Base-by-base conservation (phyloP, 495 filamentous ascomycete genomes). In the Xanthoparmelia taractica region DNA sequence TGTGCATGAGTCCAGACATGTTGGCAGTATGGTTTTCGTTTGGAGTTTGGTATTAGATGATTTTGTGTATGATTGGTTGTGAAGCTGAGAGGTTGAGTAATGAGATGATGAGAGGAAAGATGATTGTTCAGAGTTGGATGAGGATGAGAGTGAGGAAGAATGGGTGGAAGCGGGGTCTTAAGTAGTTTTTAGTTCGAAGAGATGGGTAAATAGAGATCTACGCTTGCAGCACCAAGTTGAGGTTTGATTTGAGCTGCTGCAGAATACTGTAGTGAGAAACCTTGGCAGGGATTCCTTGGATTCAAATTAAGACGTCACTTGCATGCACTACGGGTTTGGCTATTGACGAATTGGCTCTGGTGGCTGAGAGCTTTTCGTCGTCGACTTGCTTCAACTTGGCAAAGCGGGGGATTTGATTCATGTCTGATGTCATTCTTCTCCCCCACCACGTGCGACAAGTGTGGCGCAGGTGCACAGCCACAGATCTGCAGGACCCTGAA, bases 1-100 rank as follows among this genome's bases (percentile, higher is more conserved):
- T 91, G 78, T 90, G 81, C 68, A 89, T 72, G 65, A 91, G 73
- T 64, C 77, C 73, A 31, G 85, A 87, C 87, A 90, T 90, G 69
- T 67, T 85, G 77, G 67, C 43, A 40, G 34, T 31, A 7, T 29
- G 23, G 12, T 20, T 63, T 65, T 61, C 38, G 12, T 45, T 43
- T 52, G n/a, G n/a, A 6, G 23, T 34, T 50, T 15, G 36, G 29
- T 27, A 36, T 12, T 52, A 18, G 13, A 36, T 33, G 15, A 25
- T 13, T 7, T 17, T n/a, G 12, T 8, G 34, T 12, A 48, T 27
- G 29, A n/a, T 36, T 25, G 33, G 4, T 18, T 41, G n/a, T n/a
- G 8, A 36, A 31, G 13, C 34, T 54, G 20, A 25, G 4, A 55
- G 8, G 4, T 23, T 31, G 29, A 23, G 57, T 31, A n/a, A n/a